These are phyloP conservation scores for Pittosporum tobira DNA, from an alignment of 129 eudicot genomes.

Conservation along the genomic window DNA sequence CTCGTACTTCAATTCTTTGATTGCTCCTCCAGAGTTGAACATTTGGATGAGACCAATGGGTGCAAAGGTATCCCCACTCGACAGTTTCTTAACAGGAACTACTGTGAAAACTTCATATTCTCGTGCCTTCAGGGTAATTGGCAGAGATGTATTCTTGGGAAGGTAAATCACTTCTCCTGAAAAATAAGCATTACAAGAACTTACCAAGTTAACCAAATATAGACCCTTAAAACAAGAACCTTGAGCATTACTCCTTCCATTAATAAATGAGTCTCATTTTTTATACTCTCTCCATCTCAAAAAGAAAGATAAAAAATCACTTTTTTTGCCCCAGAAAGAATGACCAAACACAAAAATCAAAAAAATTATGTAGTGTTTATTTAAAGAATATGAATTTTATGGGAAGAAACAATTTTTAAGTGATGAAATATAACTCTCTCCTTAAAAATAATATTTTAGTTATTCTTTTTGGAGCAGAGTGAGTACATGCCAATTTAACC, in stretches of 20 bases:
- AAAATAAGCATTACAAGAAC: neutral
- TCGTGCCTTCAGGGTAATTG: conserved; percentile 50
- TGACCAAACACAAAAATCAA: too few species aligned
- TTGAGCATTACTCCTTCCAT: neutral
- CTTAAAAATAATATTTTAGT: too few species aligned
- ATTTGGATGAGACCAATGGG: conserved; percentile 69
- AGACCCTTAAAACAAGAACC: neutral
- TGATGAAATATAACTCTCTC: too few species aligned
- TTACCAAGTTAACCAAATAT: neutral
- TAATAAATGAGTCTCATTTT: too few species aligned
- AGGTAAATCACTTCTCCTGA: conserved; percentile 71
- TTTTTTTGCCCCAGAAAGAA: too few species aligned
- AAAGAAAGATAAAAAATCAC: too few species aligned
- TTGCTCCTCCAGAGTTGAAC: conserved; percentile 94
- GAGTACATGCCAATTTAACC: too few species aligned
- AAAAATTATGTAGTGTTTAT: too few species aligned
- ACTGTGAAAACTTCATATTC: conserved; percentile 78
- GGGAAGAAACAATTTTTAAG: too few species aligned
- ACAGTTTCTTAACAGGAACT: conserved; percentile 50
- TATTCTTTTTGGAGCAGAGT: too few species aligned
- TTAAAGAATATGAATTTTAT: too few species aligned
- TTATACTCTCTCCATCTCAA: too few species aligned
- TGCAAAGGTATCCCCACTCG: conserved; percentile 48
- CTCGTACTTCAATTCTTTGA: conserved; percentile 46
- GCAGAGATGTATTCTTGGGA: conserved; percentile 55